These are phyloP conservation scores for Omphalotus guepiniiformis DNA, from an alignment of 768 basidiomycete species.

Conservation along the genomic window DNA sequence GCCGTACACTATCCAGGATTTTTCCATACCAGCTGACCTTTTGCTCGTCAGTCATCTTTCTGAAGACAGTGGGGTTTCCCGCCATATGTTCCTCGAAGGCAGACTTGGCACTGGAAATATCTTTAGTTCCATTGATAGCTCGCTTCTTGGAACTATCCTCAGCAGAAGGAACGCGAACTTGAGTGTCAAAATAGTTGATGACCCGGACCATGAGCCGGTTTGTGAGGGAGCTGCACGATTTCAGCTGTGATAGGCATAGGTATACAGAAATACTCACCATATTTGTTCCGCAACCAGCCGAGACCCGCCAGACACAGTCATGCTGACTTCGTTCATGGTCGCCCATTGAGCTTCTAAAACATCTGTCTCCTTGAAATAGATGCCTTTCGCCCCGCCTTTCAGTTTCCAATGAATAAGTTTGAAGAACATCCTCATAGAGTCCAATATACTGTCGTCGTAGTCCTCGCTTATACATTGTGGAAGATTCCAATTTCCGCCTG, in stretches of 20 bases:
- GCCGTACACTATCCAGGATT: slow-evolving; percentile 86
- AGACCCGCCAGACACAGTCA: slow-evolving; percentile 84
- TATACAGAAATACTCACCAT: slow-evolving; percentile 53
- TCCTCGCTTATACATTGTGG: slow-evolving; percentile 86
- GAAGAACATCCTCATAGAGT: slow-evolving; percentile 88
- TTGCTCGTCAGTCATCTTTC: slow-evolving; percentile 77
- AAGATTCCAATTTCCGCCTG: slow-evolving; percentile 82
- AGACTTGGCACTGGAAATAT: slow-evolving; percentile 15
- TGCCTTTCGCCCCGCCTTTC: slow-evolving; percentile 86
- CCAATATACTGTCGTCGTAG: slow-evolving; percentile 86
- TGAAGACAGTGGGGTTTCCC: slow-evolving; percentile 28
- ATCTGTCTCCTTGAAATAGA: slow-evolving; percentile 97
- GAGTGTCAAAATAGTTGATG: slow-evolving; percentile 91
- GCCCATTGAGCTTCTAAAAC: slow-evolving; percentile 97
- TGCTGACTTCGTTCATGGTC: slow-evolving; percentile 88
- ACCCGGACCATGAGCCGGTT: slow-evolving; percentile 92
- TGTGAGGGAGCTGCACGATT: slow-evolving; percentile 66
- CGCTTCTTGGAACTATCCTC: slow-evolving; percentile 19
- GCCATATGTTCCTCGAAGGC: slow-evolving; percentile 32
- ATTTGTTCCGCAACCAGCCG: slow-evolving; percentile 91
- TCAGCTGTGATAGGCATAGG: background rate
- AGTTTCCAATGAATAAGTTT: slow-evolving; percentile 93
- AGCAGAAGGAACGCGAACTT: slow-evolving; percentile 73
- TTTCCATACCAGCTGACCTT: slow-evolving; percentile 88
- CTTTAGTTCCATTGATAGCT: slow-evolving; percentile 11